Base-by-base conservation (phyloP, 208 protist genomes). In the Tetramitus jugosus region DNA sequence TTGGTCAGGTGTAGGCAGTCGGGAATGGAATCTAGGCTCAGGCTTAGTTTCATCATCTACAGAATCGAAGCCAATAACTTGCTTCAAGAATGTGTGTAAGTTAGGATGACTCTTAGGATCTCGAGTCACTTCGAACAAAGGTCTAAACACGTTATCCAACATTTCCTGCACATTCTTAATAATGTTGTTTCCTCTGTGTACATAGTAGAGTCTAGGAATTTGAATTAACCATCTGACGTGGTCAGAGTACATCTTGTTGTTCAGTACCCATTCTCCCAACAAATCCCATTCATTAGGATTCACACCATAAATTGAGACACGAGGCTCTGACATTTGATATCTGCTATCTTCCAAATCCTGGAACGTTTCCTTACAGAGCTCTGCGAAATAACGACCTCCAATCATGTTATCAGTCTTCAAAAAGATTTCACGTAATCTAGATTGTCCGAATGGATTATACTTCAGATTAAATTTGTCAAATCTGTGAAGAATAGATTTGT, bases 391-490 rank as follows among this genome's bases (percentile, higher is more conserved):
- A 71, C 92, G 89, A 46, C 95, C 94, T 56, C 96, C 92, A 86
- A 98, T 95, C 76, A 96, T 89, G 87, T 99, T 99, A 83, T 98
- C 94, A 13, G 96, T 98, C 86, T 99, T 99, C 52, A 99, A 88
- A 83, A 99, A 93, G 60, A 98, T 90, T 31, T 94, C 94, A 62
- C 96, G 91, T 31, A 99, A 81, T 61, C 94, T 88, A 26, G 86
- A 86, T 77, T 92, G 91, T 35, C 95, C 95, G 84, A 96, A 91
- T 23, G 96, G 96, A 84, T 98, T 98, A 89, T 99, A 99, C 84
- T 96, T 96, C 85, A 95, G 90, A 84, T 99, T 99, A 87, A 99
- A 99, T 81, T 96, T 97, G 85, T 99, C 97, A 87, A 99, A 99
- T 71, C 96, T 92, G 65, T 98, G 94, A 79, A 97, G 97, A 10